Evolutionary conservation across 371 early-diverging fungal species (phyloP).

Genomic region (Zychaea mexicana): DNA sequence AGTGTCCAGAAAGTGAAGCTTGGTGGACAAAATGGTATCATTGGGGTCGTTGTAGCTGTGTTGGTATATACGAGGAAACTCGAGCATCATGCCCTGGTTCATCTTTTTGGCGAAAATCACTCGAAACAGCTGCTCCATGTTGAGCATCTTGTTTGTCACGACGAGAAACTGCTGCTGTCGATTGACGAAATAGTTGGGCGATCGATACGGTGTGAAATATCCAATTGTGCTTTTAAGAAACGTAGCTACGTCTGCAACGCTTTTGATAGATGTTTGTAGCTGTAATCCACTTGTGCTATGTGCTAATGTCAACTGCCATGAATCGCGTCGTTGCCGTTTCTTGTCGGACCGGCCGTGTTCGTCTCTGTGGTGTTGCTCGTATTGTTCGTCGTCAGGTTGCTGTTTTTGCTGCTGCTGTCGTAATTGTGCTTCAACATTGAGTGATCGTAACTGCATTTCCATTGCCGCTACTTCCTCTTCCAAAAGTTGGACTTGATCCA

Average conservation of each 20-base stretch:
- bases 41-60: background rate
- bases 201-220: constrained; percentile 28
- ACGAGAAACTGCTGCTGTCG: constrained; percentile 12
- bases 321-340: background rate
- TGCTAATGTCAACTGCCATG: constrained; percentile 31
- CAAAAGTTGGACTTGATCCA: constrained; percentile 34
- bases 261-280: constrained; percentile 35
- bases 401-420: constrained; percentile 4
- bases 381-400: too few species aligned
- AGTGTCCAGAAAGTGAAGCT: constrained; percentile 17
- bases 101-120: constrained; percentile 23
- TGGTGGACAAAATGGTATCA: background rate
- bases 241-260: constrained; percentile 25
- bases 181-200: constrained; percentile 30
- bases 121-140: constrained; percentile 32
- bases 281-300: constrained; percentile 20
- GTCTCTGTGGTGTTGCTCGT: too few species aligned
- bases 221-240: constrained; percentile 26
- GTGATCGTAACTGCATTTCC: constrained; percentile 25
- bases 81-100: background rate
- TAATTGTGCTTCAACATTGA: constrained; percentile 15
- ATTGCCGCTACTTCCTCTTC: constrained; percentile 33
- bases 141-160: constrained; percentile 33
- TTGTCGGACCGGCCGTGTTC: constrained; percentile 7
- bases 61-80: background rate